These are phyloP conservation scores for Liquidambar formosana DNA, from an alignment of 164 flowering plant species.

Conservation along the genomic window DNA sequence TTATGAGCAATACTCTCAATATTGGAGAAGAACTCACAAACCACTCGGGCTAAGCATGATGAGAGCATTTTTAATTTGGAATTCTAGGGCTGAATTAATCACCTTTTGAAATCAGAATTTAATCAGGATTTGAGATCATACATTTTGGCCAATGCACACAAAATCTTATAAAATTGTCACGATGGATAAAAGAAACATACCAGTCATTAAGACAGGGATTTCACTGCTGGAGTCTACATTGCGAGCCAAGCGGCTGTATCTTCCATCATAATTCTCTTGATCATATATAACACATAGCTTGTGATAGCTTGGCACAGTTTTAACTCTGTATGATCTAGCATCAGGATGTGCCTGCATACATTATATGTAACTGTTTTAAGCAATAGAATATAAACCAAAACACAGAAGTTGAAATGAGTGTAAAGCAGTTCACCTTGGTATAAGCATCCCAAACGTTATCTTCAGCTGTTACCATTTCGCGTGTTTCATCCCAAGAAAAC, in stretches of 20 bases:
- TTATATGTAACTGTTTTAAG: slow-evolving; percentile 9
- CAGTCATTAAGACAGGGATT: slow-evolving; percentile 22
- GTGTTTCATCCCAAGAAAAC: slow-evolving; percentile 50
- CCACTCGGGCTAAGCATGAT: too few relatives aligned
- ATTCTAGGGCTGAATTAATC: background rate
- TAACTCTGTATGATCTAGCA: slow-evolving; percentile 54
- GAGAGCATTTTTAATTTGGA: too few relatives aligned
- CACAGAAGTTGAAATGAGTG: background rate
- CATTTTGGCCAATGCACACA: background rate
- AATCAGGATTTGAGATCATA: background rate
- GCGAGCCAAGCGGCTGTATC: slow-evolving; percentile 36
- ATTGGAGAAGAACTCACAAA: too few relatives aligned
- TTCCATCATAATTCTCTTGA: slow-evolving; percentile 37
- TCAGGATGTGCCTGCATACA: slow-evolving; percentile 48
- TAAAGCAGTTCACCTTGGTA: slow-evolving; percentile 32
- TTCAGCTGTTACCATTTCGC: slow-evolving; percentile 51
- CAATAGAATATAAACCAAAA: slow-evolving; percentile 1
- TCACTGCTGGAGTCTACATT: slow-evolving; percentile 19
- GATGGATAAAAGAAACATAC: slow-evolving; percentile 18
- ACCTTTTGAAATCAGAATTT: background rate
- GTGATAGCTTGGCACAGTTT: slow-evolving; percentile 48
- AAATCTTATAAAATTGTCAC: background rate
- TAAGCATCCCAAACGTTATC: slow-evolving; percentile 56
- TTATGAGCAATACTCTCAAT: too few relatives aligned
- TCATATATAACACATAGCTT: slow-evolving; percentile 49